Evolutionary conservation across 495 filamentous ascomycete genomes (phyloP).

Genomic region (Podospora pseudoanserina): DNA sequence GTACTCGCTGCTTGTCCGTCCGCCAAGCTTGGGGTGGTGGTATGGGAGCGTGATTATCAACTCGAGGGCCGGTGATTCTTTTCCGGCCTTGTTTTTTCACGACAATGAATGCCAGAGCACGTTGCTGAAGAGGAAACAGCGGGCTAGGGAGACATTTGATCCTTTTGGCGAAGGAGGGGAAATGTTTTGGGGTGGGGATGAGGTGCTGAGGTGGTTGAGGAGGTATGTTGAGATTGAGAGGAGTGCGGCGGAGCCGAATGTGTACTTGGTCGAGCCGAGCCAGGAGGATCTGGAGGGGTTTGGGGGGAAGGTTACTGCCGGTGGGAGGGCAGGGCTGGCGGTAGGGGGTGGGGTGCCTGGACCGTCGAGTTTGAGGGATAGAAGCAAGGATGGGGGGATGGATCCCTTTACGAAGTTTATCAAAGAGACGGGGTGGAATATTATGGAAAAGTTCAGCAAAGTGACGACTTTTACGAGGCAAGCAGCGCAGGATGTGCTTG

Average conservation of each 20-base stretch:
- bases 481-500: slow-evolving; percentile 85
- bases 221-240: slow-evolving; percentile 78
- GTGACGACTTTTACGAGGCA: slow-evolving; percentile 92
- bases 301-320: slow-evolving; percentile 55
- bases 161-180: slow-evolving; percentile 80
- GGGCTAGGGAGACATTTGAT: slow-evolving; percentile 78
- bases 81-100: slow-evolving; percentile 95
- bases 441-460: slow-evolving; percentile 90
- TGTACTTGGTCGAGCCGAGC: slow-evolving; percentile 86
- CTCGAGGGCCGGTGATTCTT: slow-evolving; percentile 80
- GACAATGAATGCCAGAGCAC: slow-evolving; percentile 95
- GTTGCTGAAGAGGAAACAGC: slow-evolving; percentile 85
- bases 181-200: slow-evolving; percentile 97
- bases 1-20: slow-evolving; percentile 84
- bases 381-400: slow-evolving; percentile 66
- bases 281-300: slow-evolving; percentile 81
- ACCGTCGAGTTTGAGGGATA: slow-evolving; percentile 19
- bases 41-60: slow-evolving; percentile 94
- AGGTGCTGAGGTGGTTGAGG: slow-evolving; percentile 87
- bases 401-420: slow-evolving; percentile 92
- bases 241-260: slow-evolving; percentile 76
- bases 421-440: slow-evolving; percentile 93
- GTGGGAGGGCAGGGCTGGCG: slow-evolving; percentile 34
- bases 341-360: slow-evolving; percentile 17
- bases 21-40: slow-evolving; percentile 96